Evolutionary conservation across 352 stramenopile genomes (phyloP).

Genomic region (Pythium biforme): DNA sequence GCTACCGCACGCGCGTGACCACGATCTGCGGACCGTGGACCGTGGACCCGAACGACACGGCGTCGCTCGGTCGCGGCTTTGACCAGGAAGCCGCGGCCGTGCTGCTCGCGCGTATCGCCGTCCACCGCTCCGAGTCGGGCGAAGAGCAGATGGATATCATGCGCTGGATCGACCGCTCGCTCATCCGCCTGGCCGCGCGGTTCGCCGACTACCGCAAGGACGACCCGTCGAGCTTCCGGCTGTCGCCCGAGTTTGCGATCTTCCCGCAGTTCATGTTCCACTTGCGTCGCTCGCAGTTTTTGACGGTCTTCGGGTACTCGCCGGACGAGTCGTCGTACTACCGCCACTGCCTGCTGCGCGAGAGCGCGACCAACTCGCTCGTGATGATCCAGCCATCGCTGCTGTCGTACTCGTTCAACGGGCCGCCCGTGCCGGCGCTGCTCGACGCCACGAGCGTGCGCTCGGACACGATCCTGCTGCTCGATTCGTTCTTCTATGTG

Average conservation of each 20-base stretch:
- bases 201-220: conserved; percentile 99
- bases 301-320: conserved; percentile 99
- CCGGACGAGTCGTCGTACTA: conserved; percentile 99
- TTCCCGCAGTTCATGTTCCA: conserved; percentile 99
- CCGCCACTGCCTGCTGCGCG: conserved; percentile 91
- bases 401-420: conserved; percentile 96
- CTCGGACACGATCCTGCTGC: conserved; percentile 97
- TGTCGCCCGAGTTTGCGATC: conserved; percentile 97
- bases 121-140: conserved; percentile 82
- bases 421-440: conserved; percentile 87
- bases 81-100: conserved; percentile 99
- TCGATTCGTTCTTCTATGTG: conserved; percentile 99
- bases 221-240: conserved; percentile 95
- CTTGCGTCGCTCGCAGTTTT: conserved; percentile 97
- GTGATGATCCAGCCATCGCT: conserved; percentile 99
- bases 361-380: conserved; percentile 98
- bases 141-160: conserved; percentile 89
- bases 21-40: conserved; percentile 97
- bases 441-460: conserved; percentile 92
- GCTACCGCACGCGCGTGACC: conserved; percentile 95
- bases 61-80: conserved; percentile 93
- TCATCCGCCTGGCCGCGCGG: conserved; percentile 98
- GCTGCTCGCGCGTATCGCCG: conserved; percentile 91
- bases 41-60: conserved; percentile 90
- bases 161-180: conserved; percentile 93